These are phyloP conservation scores for Macrolepiota dolichaula DNA, from an alignment of 768 basidiomycete genomes.

Conservation along the genomic window DNA sequence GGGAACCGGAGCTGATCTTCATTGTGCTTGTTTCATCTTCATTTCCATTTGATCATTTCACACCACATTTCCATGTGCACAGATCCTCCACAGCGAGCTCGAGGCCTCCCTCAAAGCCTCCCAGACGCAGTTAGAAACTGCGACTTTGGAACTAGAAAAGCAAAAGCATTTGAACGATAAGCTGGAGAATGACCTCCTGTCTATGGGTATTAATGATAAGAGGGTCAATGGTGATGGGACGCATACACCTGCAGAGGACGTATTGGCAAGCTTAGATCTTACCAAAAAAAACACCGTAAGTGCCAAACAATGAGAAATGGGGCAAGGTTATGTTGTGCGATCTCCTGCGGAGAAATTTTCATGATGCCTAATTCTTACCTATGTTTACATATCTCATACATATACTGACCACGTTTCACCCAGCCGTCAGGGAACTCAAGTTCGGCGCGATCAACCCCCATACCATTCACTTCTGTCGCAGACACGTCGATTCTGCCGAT, in stretches of 20 bases:
- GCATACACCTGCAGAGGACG: conserved; percentile 40
- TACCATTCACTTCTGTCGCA: conserved; percentile 69
- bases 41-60: neutral
- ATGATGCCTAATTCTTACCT: neutral
- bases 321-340: neutral
- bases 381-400: neutral
- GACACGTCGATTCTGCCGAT: conserved; percentile 98
- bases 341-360: neutral
- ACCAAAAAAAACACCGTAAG: conserved; percentile 51
- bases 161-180: conserved; percentile 82
- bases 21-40: neutral
- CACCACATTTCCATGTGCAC: neutral
- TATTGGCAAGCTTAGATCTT: conserved; percentile 71
- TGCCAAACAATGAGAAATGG: neutral
- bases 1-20: neutral
- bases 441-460: conserved; percentile 53
- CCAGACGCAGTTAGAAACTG: conserved; percentile 54
- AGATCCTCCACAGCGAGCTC: conserved; percentile 85
- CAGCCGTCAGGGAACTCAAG: conserved; percentile 19
- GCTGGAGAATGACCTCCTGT: conserved; percentile 87
- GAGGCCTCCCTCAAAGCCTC: conserved; percentile 61
- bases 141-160: conserved; percentile 68
- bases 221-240: conserved; percentile 11
- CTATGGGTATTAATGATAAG: conserved; percentile 61
- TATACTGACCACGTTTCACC: neutral